Base-by-base conservation (phyloP, 495 filamentous ascomycete species). In the Talaromyces adpressus region DNA sequence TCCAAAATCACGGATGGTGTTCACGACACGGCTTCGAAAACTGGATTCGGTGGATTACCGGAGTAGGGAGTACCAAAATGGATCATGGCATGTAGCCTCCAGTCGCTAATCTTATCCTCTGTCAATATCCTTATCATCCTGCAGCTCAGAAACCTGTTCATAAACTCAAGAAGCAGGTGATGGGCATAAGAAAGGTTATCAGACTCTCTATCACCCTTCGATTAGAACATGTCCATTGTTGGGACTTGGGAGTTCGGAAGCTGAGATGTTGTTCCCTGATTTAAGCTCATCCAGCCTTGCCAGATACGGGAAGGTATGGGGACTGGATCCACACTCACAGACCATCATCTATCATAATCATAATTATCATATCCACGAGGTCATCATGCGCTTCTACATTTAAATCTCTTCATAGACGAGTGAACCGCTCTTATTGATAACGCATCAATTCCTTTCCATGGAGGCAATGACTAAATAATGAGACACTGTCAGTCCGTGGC, bases 241-340 rank as follows among this genome's bases (percentile, higher is more conserved):
- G 7, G n/a, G 16, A n/a, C 16, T 49, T n/a, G 1, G 39, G 12
- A 11, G 2, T n/a, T n/a, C 4, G 36, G 18, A 36, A 36, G 32
- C 32, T 36, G 32, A 36, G 32, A 12, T 36, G 32, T 36, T 54
- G 23, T 54, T 52, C 49, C 51, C 51, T 27, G 51, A 54, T 54
- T 54, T 54, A 54, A 54, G 51, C 51, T 54, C 51, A 54, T 54
- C 22, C 25, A 29, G 51, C 51, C 51, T 54, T 54, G 51, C 51
- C 51, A 29, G 14, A 54, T 54, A 14, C 51, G 51, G 51, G 22
- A 54, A 54, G 23, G 51, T n/a, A 54, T 54, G 23, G 22, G 27
- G 51, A 54, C 0, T 23, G 51, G 51, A 25, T 54, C 51, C 51
- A 54, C 51, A 14, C 7, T 29, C 51, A 54, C 51, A 54, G 20